Base-by-base conservation (phyloP, 2,329 filamentous ascomycete species). In the Biscogniauxia sp. region DNA sequence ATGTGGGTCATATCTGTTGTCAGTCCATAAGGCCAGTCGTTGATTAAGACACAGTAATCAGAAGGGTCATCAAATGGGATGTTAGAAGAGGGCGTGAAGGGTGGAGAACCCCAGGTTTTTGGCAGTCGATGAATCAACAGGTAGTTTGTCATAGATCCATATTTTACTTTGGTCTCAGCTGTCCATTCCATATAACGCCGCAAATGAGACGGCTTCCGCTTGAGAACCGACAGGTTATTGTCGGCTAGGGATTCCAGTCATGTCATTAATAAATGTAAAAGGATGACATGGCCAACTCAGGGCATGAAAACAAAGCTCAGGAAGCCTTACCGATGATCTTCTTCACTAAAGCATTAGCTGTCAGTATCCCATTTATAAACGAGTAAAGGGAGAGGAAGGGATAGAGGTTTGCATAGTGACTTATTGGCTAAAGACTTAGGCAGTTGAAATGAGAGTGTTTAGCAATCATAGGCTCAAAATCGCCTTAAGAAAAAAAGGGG, bases 1-100 rank as follows among this genome's bases (percentile, higher is more conserved):
- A 97, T 84, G 73, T 98, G 94, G n/a, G 88, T 80, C 67, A 89
- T 85, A 57, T 82, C 82, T 0, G 80, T 72, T 0, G 79, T 80
- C 54, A 97, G 78, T 3, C 91, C 93, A 70, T 97, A 97, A 0
- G 94, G 94, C 93, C 93, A 98, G 80, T 97, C 93, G 70, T 98
- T 97, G 72, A 87, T 81, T 52, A 97, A 79, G 56, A 96, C 89
- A 63, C 86, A 87, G 73, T 83, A 88, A 74, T 88, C 86, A 37
- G 80, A 80, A 3, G 79, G 71, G 51, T 84, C 76, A 23, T 78
- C 73, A 64, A 88, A 86, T 9, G 85, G 85, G 25, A 78, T 69
- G 3, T 70, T 62, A 6, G 83, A 86, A 53, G 71, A 74, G 4
- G 82, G 80, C 13, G 74, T 78, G 72, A 87, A 88, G 4, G 85